Evolutionary conservation across 352 stramenopile genomes (phyloP).

Genomic region (Globisporangium heterothallicum): DNA sequence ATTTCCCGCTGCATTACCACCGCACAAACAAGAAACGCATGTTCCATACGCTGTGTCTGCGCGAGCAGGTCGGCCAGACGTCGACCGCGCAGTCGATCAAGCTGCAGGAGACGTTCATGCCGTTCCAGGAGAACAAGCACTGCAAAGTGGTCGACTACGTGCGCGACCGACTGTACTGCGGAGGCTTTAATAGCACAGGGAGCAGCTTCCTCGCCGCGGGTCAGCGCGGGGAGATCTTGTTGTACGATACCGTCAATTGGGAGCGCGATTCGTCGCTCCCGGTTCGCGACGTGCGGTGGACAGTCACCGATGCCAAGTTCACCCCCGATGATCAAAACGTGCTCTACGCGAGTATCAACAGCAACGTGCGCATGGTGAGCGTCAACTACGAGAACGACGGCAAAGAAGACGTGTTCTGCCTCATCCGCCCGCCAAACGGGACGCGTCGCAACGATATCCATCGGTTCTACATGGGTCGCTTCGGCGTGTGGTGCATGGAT

Average conservation of each 20-base stretch:
- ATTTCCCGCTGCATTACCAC: constrained; percentile 18
- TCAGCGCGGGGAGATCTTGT: constrained; percentile 55
- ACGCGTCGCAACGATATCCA: constrained; percentile 16
- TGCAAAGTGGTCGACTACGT: constrained; percentile 67
- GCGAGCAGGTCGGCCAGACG: constrained; percentile 59
- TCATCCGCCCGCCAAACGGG: constrained; percentile 24
- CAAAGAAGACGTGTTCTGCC: constrained; percentile 47
- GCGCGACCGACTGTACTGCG: constrained; percentile 71
- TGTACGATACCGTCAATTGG: constrained; percentile 78
- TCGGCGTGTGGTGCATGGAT: constrained; percentile 77
- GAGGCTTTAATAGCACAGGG: constrained; percentile 69
- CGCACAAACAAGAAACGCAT: constrained; percentile 31
- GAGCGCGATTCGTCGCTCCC: constrained; percentile 38
- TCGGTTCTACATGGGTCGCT: constrained; percentile 30
- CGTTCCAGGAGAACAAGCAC: constrained; percentile 75
- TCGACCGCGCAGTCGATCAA: constrained; percentile 60
- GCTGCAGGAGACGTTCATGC: constrained; percentile 77
- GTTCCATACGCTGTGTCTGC: constrained; percentile 59
- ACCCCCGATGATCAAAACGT: constrained; percentile 61
- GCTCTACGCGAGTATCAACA: constrained; percentile 80
- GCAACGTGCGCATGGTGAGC: constrained; percentile 76
- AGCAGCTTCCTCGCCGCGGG: constrained; percentile 64
- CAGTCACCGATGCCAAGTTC: constrained; percentile 82
- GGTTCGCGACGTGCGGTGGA: constrained; percentile 76
- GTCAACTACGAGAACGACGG: constrained; percentile 47